Evolutionary conservation across 208 protist species (phyloP).

Genomic region (Leishmania aethiopica): DNA sequence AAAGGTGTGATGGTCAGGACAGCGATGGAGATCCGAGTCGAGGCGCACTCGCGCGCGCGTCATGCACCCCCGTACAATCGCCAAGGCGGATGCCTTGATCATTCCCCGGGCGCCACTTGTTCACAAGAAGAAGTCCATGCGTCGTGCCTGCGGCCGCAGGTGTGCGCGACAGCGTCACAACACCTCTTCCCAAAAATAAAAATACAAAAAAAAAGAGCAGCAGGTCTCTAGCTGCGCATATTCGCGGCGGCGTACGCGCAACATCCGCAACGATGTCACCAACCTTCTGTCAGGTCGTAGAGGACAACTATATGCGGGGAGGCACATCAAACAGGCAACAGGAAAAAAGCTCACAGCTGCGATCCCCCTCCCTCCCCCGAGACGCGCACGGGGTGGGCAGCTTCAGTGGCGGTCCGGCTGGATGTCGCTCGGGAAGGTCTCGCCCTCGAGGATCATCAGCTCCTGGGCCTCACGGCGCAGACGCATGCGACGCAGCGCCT

Average conservation of each 20-base stretch:
- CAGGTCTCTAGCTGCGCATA: background rate
- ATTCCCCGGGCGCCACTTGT: background rate
- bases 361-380: background rate
- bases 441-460: conserved; percentile 88
- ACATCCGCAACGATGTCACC: background rate
- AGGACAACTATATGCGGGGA: background rate
- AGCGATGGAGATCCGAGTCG: background rate
- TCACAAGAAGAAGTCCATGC: background rate
- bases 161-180: background rate
- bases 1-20: background rate
- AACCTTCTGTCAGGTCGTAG: background rate
- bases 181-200: background rate
- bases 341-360: background rate
- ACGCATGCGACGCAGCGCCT: conserved; percentile 90
- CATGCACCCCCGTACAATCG: background rate
- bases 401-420: conserved; percentile 3
- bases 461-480: conserved; percentile 87
- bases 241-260: too few species aligned
- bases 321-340: background rate
- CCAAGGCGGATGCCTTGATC: background rate
- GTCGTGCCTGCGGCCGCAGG: background rate
- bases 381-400: background rate
- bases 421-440: conserved; percentile 84
- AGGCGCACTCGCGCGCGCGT: background rate
- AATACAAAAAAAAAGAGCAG: background rate